Base-by-base conservation (phyloP, 176 grass and related monocot species). In the Ensete ventricosum region DNA sequence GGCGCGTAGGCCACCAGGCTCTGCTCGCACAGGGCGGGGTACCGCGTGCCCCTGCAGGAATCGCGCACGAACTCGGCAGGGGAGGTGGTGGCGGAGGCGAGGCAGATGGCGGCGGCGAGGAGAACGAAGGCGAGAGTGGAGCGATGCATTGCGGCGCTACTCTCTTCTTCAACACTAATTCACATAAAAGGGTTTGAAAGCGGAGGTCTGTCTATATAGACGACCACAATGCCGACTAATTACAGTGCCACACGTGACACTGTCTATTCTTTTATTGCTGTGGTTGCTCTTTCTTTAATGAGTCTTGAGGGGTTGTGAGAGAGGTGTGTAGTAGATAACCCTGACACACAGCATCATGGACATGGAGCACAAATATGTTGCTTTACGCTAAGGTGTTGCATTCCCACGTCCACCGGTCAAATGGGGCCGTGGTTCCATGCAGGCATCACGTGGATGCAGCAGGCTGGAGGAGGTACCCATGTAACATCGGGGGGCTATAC, bases 11-110 rank as follows among this genome's bases (percentile, higher is more conserved):
- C 82, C 23, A 76, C 2, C 0, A 97, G 87, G 70, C 81, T 88
- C 55, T 76, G 83, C 83, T 88, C 90, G 87, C 93, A 97, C 8
- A 82, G 62, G 14, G 75, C 70, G 11, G 94, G 94, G 83, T 89
- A 98, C n/a, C 14, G 23, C 29, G 90, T 93, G 19, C 55, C 34
- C 0, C 49, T 63, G 87, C 94, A 98, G 11, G 82, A 85, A 0
- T 84, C 83, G 0, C 84, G 85, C 54, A 98, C 85, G 81, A 84
- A 93, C 14, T 54, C 87, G 0, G 55, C 13, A 4, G 52, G 19
- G 50, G n/a, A 1, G 34, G 4, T 43, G n/a, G 4, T 23, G 2
- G 71, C 74, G 2, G 11, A 52, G 1, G 55, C 43, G 26, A 24
- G 14, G 16, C 69, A 54, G 1, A 17, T 0, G 1, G 83, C 1